A percentile compares a stretch with the other conserved stretches of the same genome.
These are phyloP conservation scores for Dalechampia spathulata DNA, from an alignment of 441 rosid species.

Conservation along the genomic window DNA sequence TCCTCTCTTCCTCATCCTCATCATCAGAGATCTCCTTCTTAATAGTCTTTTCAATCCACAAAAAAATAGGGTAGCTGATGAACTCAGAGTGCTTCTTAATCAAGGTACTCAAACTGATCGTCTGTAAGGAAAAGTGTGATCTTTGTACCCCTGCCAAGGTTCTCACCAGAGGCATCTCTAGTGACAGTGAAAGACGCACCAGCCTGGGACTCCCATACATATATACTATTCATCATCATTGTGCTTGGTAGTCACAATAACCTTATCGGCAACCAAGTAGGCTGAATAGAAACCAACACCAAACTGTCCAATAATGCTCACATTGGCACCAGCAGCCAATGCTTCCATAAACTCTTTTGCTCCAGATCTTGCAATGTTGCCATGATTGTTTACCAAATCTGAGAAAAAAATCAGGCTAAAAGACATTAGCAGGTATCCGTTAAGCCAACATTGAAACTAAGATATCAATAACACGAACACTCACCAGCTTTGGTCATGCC, in stretches of 20 bases:
- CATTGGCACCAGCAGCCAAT: conserved; percentile 75
- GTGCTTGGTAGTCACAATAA: conserved; percentile 61
- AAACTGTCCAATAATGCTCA: conserved; percentile 92
- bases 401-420: not conserved
- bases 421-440: not conserved
- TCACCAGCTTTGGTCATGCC: too few relatives aligned
- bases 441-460: not conserved
- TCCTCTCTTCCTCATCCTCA: too few relatives aligned
- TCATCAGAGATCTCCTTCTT: conserved; percentile 81
- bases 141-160: conserved; percentile 75
- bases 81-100: too few relatives aligned
- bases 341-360: conserved; percentile 96
- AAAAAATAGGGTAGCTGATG: conserved; percentile 69
- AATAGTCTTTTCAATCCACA: conserved; percentile 77
- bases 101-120: conserved; percentile 74
- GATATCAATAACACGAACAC: not conserved
- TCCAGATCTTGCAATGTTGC: conserved; percentile 88
- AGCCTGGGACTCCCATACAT: conserved; percentile 87
- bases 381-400: conserved; percentile 82
- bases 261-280: conserved; percentile 72
- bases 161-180: conserved; percentile 60
- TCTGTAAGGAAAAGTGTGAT: conserved; percentile 64
- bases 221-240: conserved; percentile 82
- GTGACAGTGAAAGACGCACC: conserved; percentile 84
- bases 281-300: too few relatives aligned